Evolutionary conservation across 495 filamentous ascomycete species (phyloP).

Genomic region (Annulohypoxylon stygium): DNA sequence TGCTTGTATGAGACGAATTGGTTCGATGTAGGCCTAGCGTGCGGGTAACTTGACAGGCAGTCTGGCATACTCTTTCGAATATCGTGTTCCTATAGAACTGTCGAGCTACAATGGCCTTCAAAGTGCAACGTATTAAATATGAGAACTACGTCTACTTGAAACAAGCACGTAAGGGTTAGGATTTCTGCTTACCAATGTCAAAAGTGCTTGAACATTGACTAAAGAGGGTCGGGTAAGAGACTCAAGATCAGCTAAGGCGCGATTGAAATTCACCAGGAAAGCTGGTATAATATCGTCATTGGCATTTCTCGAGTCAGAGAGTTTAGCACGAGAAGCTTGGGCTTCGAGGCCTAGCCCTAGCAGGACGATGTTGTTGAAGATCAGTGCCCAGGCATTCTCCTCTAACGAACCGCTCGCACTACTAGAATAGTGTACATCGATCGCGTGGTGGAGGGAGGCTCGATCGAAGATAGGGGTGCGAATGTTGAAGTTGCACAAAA

Average conservation of each 20-base stretch:
- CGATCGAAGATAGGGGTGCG: not conserved
- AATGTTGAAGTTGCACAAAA: slow-evolving; percentile 25
- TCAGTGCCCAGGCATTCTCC: slow-evolving; percentile 17
- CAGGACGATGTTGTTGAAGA: slow-evolving; percentile 40
- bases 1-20: too few species aligned
- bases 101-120: too few species aligned
- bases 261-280: not conserved
- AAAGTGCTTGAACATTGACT: too few species aligned
- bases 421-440: not conserved
- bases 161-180: too few species aligned
- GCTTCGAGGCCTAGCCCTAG: slow-evolving; percentile 35
- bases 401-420: not conserved
- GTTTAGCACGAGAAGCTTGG: slow-evolving; percentile 9
- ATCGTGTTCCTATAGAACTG: too few species aligned
- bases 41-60: too few species aligned
- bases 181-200: too few species aligned
- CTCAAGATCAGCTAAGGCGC: not conserved
- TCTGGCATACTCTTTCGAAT: too few species aligned
- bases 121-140: too few species aligned
- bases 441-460: not conserved
- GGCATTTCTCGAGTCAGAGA: not conserved
- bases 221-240: not conserved
- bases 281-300: not conserved
- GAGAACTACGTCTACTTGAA: too few species aligned
- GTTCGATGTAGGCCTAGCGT: too few species aligned